These are phyloP conservation scores for Hyaloscypha finlandica DNA, from an alignment of 495 filamentous ascomycete species.

Conservation along the genomic window DNA sequence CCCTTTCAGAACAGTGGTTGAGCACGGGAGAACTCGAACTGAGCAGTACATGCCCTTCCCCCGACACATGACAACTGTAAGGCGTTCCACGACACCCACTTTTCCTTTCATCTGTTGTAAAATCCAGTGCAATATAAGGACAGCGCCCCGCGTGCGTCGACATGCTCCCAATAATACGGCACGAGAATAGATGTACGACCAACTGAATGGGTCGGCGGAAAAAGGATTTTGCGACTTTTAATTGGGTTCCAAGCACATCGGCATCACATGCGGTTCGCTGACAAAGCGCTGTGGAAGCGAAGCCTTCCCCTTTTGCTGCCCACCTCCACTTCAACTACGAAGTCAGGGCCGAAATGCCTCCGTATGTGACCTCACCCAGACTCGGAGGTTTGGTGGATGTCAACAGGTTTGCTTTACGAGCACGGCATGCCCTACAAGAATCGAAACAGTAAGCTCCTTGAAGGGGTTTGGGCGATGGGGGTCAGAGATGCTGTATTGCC, in stretches of 20 bases:
- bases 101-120: background rate
- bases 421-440: background rate
- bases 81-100: background rate
- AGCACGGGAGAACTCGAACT: background rate
- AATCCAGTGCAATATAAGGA: background rate
- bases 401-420: background rate
- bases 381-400: background rate
- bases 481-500: background rate
- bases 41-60: background rate
- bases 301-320: background rate
- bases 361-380: background rate
- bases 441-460: background rate
- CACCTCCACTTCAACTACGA: background rate
- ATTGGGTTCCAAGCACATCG: background rate
- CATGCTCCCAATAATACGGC: background rate
- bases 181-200: background rate
- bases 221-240: background rate
- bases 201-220: background rate
- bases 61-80: background rate
- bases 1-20: background rate
- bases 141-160: background rate
- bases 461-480: too few relatives aligned
- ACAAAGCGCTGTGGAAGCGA: background rate
- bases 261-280: background rate
- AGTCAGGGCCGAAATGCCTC: too few relatives aligned